Evolutionary conservation across 768 basidiomycete genomes (phyloP), one percentile per base, ranked within the genome.

Genomic region (Panaeolus papilionaceus): DNA sequence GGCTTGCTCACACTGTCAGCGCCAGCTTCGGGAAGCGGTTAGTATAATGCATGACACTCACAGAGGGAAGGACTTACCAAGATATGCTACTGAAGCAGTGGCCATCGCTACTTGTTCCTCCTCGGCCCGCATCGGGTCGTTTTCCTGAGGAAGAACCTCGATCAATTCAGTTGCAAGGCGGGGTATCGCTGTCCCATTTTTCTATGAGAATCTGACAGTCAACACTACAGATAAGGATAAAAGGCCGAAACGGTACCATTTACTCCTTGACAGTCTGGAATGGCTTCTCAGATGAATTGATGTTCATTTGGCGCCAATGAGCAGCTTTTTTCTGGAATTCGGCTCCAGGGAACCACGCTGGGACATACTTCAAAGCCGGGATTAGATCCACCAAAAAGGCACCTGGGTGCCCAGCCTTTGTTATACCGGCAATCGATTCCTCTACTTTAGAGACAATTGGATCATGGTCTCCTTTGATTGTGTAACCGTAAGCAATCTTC

Each of bases 291-390:
- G 77, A 69, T 73, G 83, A 76, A 12, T 79, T 75, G 5, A 73
- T 66, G 9, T 77, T 75, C 12, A 78, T 70, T 23, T 71, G 72
- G 16, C 75, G 72, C 71, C 80, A 78, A 14, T 71, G 42, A 23
- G 75, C 72, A 1, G 84, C 84, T 51, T 75, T 77, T 45, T 72
- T 76, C 68, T 85, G 76, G 70, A 84, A 86, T 28, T 77, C 78
- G 4, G 81, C 79, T 0, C 85, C 85, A 33, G 85, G 84, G 4
- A 85, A 44, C 84, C 85, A 86, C 16, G 61, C 58, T 0, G 79
- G 80, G 0, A 79, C 64, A 38, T 79, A 71, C 33, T 37, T 58
- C 28, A 58, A 28, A 6, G 69, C 64, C 6, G 75, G 76, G 62
- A 77, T 71, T 14, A 66, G 74, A 63, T 74, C 73, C 0, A 79